Percentiles rank a stretch among this genome's conserved stretches.
Evolutionary conservation across 495 filamentous ascomycete species (phyloP).

Genomic region (Podospora pseudocomata): DNA sequence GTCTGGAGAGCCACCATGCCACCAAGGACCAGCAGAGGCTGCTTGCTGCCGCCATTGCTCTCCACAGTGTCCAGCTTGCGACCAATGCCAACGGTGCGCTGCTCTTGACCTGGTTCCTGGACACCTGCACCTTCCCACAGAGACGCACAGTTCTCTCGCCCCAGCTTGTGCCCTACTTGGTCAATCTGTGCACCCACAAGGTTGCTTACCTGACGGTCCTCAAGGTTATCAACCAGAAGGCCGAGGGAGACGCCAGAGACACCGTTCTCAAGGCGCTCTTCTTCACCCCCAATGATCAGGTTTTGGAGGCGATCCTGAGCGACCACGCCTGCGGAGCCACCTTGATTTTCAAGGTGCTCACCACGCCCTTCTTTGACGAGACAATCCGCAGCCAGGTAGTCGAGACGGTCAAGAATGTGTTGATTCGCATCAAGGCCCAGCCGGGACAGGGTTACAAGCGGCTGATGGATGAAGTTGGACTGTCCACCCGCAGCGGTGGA

Average conservation of each 20-base stretch:
- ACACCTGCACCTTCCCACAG: slow-evolving; percentile 93
- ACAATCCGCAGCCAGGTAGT: slow-evolving; percentile 80
- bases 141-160: slow-evolving; percentile 90
- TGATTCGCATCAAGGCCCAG: slow-evolving; percentile 85
- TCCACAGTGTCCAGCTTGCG: slow-evolving; percentile 94
- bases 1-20: slow-evolving; percentile 91
- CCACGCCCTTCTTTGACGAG: slow-evolving; percentile 97
- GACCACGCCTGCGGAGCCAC: slow-evolving; percentile 93
- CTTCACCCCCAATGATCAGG: slow-evolving; percentile 85
- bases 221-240: slow-evolving; percentile 97
- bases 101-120: slow-evolving; percentile 94
- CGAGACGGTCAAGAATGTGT: slow-evolving; percentile 84
- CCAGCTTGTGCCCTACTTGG: slow-evolving; percentile 89
- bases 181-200: slow-evolving; percentile 97
- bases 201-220: slow-evolving; percentile 95
- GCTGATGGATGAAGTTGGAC: slow-evolving; percentile 93
- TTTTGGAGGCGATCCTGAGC: slow-evolving; percentile 82
- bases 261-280: slow-evolving; percentile 88
- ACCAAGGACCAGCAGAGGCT: slow-evolving; percentile 94
- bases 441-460: slow-evolving; percentile 97
- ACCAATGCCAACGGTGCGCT: slow-evolving; percentile 95
- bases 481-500: slow-evolving; percentile 55
- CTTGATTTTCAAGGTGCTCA: slow-evolving; percentile 95
- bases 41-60: slow-evolving; percentile 88
- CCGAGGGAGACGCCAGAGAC: slow-evolving; percentile 91